A percentile compares a stretch with the other conserved stretches of the same genome.
These are phyloP conservation scores for Nicotiana paniculata DNA, from an alignment of 257 asterid species.

Conservation along the genomic window DNA sequence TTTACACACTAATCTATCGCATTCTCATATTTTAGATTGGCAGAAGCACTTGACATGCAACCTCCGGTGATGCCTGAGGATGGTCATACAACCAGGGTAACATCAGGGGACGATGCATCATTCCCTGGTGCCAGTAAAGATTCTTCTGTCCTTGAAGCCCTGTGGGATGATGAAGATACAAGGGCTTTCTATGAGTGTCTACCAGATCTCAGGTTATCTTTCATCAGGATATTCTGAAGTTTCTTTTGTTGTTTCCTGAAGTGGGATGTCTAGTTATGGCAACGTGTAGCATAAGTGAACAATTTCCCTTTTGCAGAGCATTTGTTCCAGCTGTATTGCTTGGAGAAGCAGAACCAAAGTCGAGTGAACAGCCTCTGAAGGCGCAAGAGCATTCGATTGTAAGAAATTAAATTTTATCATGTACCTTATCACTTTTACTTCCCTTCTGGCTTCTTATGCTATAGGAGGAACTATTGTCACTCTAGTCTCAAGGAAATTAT, in stretches of 20 bases:
- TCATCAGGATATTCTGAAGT: slow-evolving; percentile 7
- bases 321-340: slow-evolving; percentile 98
- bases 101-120: slow-evolving; percentile 78
- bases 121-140: slow-evolving; percentile 73
- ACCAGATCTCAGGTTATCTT: slow-evolving; percentile 85
- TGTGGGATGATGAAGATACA: slow-evolving; percentile 99
- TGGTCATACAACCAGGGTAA: slow-evolving; percentile 92
- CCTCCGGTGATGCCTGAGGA: slow-evolving; percentile 99
- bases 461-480: slow-evolving; percentile 3
- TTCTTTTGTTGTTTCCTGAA: slow-evolving; percentile 16
- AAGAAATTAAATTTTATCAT: slow-evolving; percentile 23
- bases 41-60: slow-evolving; percentile 96
- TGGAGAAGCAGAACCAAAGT: slow-evolving; percentile 87
- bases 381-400: slow-evolving; percentile 66
- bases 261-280: not conserved
- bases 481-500: not conserved
- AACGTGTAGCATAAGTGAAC: not conserved
- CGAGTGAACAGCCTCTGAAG: slow-evolving; percentile 76
- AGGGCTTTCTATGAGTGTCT: slow-evolving; percentile 91
- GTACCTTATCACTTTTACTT: not conserved
- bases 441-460: slow-evolving; percentile 10
- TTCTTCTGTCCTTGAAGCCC: slow-evolving; percentile 67
- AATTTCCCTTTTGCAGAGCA: slow-evolving; percentile 52
- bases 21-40: slow-evolving; percentile 48
- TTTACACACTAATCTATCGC: not conserved